A percentile compares a stretch with the other conserved stretches of the same genome.
Evolutionary conservation across 2,329 filamentous ascomycete genomes (phyloP).

Genomic region (Xylaria sp.): DNA sequence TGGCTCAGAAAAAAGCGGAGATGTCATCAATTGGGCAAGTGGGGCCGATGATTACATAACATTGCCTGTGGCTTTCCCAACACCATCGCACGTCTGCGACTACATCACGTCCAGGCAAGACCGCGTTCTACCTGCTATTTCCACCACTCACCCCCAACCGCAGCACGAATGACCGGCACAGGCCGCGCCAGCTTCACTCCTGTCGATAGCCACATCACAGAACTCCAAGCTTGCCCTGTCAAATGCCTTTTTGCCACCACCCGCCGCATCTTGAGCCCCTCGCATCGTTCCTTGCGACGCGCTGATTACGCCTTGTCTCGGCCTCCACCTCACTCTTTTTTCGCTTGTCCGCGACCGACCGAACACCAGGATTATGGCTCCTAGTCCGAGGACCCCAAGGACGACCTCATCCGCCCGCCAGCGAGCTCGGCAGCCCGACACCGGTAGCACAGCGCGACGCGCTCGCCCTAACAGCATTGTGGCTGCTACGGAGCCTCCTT

Average conservation of each 20-base stretch:
- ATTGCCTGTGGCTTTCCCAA: conserved; percentile 35
- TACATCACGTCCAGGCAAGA: conserved; percentile 40
- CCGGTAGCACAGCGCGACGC: conserved; percentile 46
- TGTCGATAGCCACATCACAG: conserved; percentile 10
- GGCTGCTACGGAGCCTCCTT: conserved; percentile 68
- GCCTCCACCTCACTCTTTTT: conserved; percentile 19
- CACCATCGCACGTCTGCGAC: conserved; percentile 37
- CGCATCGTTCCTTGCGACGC: conserved; percentile 50
- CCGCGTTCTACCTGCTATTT: conserved; percentile 39
- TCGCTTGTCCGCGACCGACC: conserved; percentile 10
- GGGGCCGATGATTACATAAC: conserved; percentile 40
- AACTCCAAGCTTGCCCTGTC: conserved; percentile 35
- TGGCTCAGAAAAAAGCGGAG: conserved; percentile 26
- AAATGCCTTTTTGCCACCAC: conserved; percentile 50
- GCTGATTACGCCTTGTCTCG: conserved; percentile 46
- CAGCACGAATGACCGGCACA: conserved; percentile 33
- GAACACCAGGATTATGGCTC: conserved; percentile 46
- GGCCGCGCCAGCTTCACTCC: conserved; percentile 17
- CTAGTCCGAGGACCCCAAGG: conserved; percentile 50
- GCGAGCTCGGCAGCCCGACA: conserved; percentile 44
- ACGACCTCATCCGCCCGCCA: conserved; percentile 43
- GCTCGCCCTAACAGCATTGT: conserved; percentile 52
- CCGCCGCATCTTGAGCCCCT: conserved; percentile 46
- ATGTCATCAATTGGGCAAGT: conserved; percentile 35
- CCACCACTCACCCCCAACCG: conserved; percentile 20